Conservation (phyloP, 2,329 filamentous ascomycete species). For the Rachicladosporium sp. region DNA sequence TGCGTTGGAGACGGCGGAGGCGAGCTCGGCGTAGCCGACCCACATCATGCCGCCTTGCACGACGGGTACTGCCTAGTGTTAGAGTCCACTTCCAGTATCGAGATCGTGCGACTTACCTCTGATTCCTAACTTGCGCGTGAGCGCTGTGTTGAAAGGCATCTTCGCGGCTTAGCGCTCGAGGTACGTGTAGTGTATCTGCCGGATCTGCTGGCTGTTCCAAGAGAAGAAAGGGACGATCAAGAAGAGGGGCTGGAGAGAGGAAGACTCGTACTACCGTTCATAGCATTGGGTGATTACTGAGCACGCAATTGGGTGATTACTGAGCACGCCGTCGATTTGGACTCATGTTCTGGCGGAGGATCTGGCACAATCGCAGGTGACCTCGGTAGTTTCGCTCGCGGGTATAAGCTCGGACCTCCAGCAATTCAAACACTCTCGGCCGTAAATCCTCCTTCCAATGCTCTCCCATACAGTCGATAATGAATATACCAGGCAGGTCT, state of each 20-base stretch:
- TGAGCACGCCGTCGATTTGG: not conserved
- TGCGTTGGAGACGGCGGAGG: constrained; percentile 65
- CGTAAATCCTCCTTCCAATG: no score
- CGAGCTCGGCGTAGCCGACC: constrained; percentile 69
- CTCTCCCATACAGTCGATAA: no score
- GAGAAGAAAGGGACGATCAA: not conserved
- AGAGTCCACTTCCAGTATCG: no score
- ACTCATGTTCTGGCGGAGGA: not conserved
- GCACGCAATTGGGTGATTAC: not conserved
- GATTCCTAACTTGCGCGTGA: constrained; percentile 50
- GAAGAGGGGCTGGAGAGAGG: not conserved
- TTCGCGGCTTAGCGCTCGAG: constrained; percentile 17
- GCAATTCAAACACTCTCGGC: no score
- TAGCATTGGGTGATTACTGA: not conserved
- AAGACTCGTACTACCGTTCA: not conserved
- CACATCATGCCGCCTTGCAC: constrained; percentile 84
- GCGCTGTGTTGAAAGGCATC: constrained; percentile 54
- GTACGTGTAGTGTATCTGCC: constrained; percentile 1
- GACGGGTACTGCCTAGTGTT: constrained; percentile 56
- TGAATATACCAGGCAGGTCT: no score
- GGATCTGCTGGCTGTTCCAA: not conserved
- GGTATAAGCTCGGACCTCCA: no score
- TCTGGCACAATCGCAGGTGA: no score
- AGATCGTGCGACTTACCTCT: constrained; percentile 31
- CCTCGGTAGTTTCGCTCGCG: no score